Base-by-base conservation (phyloP, 768 basidiomycete genomes). In the Neoboletus subvelutipes region DNA sequence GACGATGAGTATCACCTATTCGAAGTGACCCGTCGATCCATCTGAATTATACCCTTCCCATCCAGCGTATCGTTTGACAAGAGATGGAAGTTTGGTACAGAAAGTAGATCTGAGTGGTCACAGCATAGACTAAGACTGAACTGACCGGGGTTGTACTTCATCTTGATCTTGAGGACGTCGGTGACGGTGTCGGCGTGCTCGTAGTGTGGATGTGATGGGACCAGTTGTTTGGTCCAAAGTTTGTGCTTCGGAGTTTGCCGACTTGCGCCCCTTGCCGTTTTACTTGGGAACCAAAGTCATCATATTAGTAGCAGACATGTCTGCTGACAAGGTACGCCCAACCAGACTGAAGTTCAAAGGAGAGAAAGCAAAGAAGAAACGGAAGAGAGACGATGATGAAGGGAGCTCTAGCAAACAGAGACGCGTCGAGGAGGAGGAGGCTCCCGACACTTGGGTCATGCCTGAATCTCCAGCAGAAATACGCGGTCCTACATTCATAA, bases 341-440 rank as follows among this genome's bases (percentile, higher is more conserved):
- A 83, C 83, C 13, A 92, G 87, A 67, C 85, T 94, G 60, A 90
- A 85, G 64, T 94, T 94, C 75, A 95, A 95, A 68, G 92, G 92
- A 9, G 92, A 94, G 47, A 92, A 92, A 73, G 71, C 79, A 2
- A 86, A 84, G 77, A 92, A 90, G 80, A 94, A 93, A 69, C 80
- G 90, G 51, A 92, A 85, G 68, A 78, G 85, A 62, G 83, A 84
- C 13, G 76, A 75, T 31, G 83, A 79, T 34, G 77, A 75, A 36
- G 74, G 73, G 12, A 69, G 74, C 29, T 70, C 73, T 11, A 71
- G 77, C 56, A 77, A 80, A 58, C 72, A 76, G 29, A 77, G 80
- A 41, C 80, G 79, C 61, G 72, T 73, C 45, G 80, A 81, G 41
- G 86, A 89, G 58, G 83, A 87, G 24, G 80, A 82, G 52, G 81